Base-by-base conservation (phyloP, 768 basidiomycete species). In the Pilatotrama ljubarskyi region DNA sequence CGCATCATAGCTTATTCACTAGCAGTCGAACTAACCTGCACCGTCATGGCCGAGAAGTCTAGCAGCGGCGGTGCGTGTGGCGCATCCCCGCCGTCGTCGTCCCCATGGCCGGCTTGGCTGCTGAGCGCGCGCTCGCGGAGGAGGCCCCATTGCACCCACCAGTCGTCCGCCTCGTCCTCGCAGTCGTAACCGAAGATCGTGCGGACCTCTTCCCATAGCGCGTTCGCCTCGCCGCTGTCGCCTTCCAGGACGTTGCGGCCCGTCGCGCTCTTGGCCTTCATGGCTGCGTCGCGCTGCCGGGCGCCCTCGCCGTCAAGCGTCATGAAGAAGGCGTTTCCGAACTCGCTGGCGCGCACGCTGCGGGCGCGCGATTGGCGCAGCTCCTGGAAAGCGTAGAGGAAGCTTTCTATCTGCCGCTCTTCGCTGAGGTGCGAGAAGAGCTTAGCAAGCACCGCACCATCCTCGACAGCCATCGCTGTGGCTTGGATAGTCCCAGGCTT, bases 371-470 rank as follows among this genome's bases (percentile, higher is more conserved):
- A 48, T 36, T 75, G 70, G 10, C 75, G 73, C 15, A 75, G 50
- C 29, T 73, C 71, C 50, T 74, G 70, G 54, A 70, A 75, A 1
- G 73, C 75, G 41, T 68, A 70, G 3, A 75, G 64, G 42, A 75
- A 68, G 46, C 67, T 68, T 1, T 51, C 50, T 51, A 76, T 72
- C 44, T 76, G 74, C 22, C 69, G 70, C n/a, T 63, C 58, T 14
- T 49, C 43, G 51, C 63, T 64, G 15, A 76, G 65, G 52, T 73
- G 74, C 4, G 73, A 70, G 68, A 78, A 77, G 29, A 78, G 65
- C 59, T 72, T 74, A 35, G 71, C 75, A 15, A 78, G 68, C 2
- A 77, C 73, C 8, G 74, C 74, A 4, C 75, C 74, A 52, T 78
- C 76, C 46, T 78, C 76, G 20, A 76, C 55, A 5, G 69, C 72